Percentiles rank a stretch among this genome's conserved stretches.
Conservation (phyloP, 106 monocot genomes). For the Dendrobium huoshanense region DNA sequence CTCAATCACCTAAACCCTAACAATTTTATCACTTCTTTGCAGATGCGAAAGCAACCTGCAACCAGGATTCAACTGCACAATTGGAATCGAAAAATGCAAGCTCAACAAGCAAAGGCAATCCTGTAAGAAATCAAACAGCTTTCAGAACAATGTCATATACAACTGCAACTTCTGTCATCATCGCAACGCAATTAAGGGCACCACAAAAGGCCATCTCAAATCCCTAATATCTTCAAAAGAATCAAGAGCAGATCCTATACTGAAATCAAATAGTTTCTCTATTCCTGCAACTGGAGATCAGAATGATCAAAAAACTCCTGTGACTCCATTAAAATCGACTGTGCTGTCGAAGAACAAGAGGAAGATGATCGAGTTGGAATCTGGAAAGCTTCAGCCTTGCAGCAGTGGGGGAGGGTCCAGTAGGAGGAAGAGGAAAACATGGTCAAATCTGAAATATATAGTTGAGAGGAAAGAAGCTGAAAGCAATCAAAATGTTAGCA, state of each 20-base stretch:
- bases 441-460: constrained; percentile 46
- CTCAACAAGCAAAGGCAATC: constrained; percentile 21
- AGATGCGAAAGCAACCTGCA: constrained; percentile 59
- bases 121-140: constrained; percentile 6
- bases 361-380: not conserved
- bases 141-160: constrained; percentile 40
- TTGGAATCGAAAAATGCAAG: constrained; percentile 36
- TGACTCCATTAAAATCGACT: not conserved
- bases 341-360: constrained; percentile 13
- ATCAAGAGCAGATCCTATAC: not conserved
- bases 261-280: not conserved
- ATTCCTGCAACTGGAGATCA: not conserved
- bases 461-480: constrained; percentile 24
- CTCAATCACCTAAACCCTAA: too few relatives aligned
- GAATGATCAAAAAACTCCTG: constrained; percentile 3
- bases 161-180: constrained; percentile 50
- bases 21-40: not conserved
- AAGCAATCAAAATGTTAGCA: constrained; percentile 13
- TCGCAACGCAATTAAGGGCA: constrained; percentile 38
- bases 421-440: constrained; percentile 38
- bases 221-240: constrained; percentile 23
- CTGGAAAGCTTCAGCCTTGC: not conserved
- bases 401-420: constrained; percentile 14
- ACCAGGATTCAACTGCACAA: constrained; percentile 54
- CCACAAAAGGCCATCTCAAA: constrained; percentile 28